Percentiles rank a stretch among this genome's conserved stretches.
Conservation (phyloP, 192 early-diverging fungal species). For the Chytriomyces confervae region DNA sequence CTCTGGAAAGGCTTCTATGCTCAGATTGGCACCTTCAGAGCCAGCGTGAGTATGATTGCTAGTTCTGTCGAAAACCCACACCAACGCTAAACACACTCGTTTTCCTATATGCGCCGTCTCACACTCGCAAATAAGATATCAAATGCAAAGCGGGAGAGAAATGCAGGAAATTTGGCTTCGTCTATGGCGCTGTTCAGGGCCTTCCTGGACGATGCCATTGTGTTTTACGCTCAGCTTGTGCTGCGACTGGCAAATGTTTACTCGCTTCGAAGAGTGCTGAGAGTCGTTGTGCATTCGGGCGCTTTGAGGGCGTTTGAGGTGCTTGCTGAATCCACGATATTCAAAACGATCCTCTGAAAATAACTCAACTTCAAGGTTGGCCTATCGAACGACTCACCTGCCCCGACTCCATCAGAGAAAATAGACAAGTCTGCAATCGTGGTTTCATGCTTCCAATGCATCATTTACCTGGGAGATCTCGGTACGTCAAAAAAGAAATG, state of each 20-base stretch:
- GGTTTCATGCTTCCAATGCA: constrained; percentile 43
- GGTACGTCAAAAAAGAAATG: constrained; percentile 47
- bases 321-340: too few relatives aligned
- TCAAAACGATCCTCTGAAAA: too few relatives aligned
- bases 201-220: constrained; percentile 24
- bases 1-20: constrained; percentile 24
- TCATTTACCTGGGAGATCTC: constrained; percentile 74
- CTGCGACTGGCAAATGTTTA: constrained; percentile 10
- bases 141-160: constrained; percentile 6
- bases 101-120: background rate
- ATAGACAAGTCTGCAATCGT: background rate
- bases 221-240: constrained; percentile 14
- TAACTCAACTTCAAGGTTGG: background rate
- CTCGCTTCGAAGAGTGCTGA: background rate
- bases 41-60: constrained; percentile 1
- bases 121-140: constrained; percentile 6
- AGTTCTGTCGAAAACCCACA: background rate
- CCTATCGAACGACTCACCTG: background rate
- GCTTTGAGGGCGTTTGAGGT: background rate
- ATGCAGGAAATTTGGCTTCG: background rate
- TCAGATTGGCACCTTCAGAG: constrained; percentile 14
- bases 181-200: constrained; percentile 6
- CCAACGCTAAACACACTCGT: background rate
- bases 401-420: background rate
- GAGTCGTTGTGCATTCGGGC: background rate